Percentiles rank a stretch among this genome's conserved stretches.
Evolutionary conservation across 371 early-diverging fungal genomes (phyloP).

Genomic region (Mortierella sp.): DNA sequence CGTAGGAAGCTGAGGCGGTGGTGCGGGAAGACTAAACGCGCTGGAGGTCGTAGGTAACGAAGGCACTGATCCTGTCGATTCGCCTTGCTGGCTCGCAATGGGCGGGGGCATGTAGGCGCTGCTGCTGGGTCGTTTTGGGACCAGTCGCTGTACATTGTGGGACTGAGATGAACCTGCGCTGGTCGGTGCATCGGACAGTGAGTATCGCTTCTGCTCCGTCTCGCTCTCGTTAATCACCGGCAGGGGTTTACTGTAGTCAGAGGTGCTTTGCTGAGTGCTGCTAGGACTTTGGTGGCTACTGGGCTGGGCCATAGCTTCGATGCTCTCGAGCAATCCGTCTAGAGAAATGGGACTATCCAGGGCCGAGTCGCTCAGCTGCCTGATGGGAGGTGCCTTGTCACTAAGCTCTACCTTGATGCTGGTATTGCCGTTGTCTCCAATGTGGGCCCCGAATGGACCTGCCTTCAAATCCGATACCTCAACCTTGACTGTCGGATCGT

Average conservation of each 20-base stretch:
- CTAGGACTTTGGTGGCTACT: conserved; percentile 4
- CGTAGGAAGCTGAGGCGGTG: not conserved
- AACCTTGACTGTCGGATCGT: conserved; percentile 44
- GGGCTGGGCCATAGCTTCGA: conserved; percentile 46
- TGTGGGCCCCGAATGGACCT: not conserved
- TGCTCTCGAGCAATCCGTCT: conserved; percentile 46
- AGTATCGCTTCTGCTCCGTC: conserved; percentile 35
- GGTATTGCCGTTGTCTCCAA: conserved; percentile 1
- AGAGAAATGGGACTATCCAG: conserved; percentile 40
- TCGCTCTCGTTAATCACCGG: conserved; percentile 23
- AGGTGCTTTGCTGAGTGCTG: not conserved
- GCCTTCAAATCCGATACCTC: conserved; percentile 35
- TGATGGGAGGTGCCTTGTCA: conserved; percentile 12
- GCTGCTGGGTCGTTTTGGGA: conserved; percentile 40
- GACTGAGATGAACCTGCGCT: conserved; percentile 13
- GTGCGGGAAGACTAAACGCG: not conserved
- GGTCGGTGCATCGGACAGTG: conserved; percentile 31
- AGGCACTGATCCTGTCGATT: not conserved
- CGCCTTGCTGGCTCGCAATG: not conserved
- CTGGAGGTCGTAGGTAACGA: conserved; percentile 2
- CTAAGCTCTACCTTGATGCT: conserved; percentile 26
- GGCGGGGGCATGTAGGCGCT: conserved; percentile 19
- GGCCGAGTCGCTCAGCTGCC: conserved; percentile 6
- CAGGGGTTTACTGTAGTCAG: conserved; percentile 37
- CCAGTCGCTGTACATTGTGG: conserved; percentile 22